Evolutionary conservation across 805 yeast genomes (phyloP), one percentile per base, ranked within the genome.

Genomic region (Saturnispora serradocipensis): DNA sequence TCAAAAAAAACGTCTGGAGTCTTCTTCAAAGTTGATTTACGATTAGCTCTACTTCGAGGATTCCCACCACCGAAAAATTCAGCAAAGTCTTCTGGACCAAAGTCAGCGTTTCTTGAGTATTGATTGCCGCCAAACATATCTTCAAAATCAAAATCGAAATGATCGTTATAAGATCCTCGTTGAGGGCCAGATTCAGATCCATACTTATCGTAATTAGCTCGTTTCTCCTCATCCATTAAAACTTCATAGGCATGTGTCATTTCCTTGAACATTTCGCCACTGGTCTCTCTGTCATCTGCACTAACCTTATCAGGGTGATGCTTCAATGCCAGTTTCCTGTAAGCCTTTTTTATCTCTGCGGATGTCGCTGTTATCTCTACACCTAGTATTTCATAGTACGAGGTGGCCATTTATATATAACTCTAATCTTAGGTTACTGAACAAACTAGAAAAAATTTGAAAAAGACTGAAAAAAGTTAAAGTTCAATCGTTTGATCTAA

Each of bases 181-280:
- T 42, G 42, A 13, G 48, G 24, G 18, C 73, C 75, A 54, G 65
- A 70, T 13, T 43, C 47, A 13, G 36, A 46, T 8, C 62, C 62
- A 42, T 55, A 57, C 30, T 48, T n/a, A 61, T 85, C 90, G 61
- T 84, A 85, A 44, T 78, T 74, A 38, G 67, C 67, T 53, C 89
- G 68, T 58, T 72, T 76, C 10, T 67, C 74, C 34, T 82, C 95
- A 64, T 90, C 95, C 28, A 80, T 78, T 53, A 91, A 69, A 3
- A 85, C 71, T 62, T 88, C 96, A 64, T 91, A 91, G 0, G 98
- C 98, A 54, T 84, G 85, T 18, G 84, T 77, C 52, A 91, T 78
- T 59, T 84, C 90, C 65, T 91, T 91, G 68, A 91, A 91, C 62
- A 75, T 78, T 55, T 76, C 71, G 66, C 88, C 97, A 3, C 95